phyloP scores from a whole-genome alignment of 2,329 filamentous ascomycete species.

The Lachnellula willkommii region DNA sequence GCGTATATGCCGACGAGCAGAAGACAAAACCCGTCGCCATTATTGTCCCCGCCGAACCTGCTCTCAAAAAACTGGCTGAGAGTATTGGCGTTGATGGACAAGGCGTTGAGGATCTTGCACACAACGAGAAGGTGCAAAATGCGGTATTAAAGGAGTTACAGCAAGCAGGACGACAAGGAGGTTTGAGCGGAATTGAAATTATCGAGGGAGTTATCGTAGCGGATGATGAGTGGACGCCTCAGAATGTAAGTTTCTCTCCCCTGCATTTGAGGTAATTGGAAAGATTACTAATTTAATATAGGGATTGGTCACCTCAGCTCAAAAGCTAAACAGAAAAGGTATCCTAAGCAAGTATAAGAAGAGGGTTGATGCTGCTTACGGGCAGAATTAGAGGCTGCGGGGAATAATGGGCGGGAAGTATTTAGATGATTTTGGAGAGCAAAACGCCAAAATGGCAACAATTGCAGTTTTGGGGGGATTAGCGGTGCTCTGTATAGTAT shows the following conservation, averaged over 20 bases:
- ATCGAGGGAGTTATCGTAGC: constrained; percentile 69
- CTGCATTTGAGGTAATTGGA: no score
- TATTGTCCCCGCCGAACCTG: constrained; percentile 62
- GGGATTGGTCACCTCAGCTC: constrained; percentile 62
- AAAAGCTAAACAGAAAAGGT: constrained; percentile 67
- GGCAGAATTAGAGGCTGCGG: constrained; percentile 13
- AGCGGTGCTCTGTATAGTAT: not conserved
- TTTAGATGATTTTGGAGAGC: not conserved
- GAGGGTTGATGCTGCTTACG: constrained; percentile 45
- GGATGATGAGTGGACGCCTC: constrained; percentile 81
- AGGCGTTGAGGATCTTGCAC: constrained; percentile 49
- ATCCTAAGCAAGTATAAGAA: constrained; percentile 58
- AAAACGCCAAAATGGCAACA: not conserved
- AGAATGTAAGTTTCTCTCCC: constrained; percentile 43
- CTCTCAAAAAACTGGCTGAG: constrained; percentile 52
- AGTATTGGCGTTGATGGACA: constrained; percentile 56
- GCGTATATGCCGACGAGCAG: constrained; percentile 72
- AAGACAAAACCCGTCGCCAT: constrained; percentile 76
- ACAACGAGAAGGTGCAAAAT: constrained; percentile 56
- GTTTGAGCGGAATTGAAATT: constrained; percentile 64
- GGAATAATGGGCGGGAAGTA: not conserved
- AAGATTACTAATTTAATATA: constrained; percentile 29
- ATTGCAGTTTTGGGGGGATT: no score
- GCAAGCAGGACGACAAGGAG: constrained; percentile 55
- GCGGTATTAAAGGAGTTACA: constrained; percentile 62